These are phyloP conservation scores for Phaeosphaeriaceae sp. DNA, from an alignment of 2,329 filamentous ascomycete genomes.

Conservation along the genomic window DNA sequence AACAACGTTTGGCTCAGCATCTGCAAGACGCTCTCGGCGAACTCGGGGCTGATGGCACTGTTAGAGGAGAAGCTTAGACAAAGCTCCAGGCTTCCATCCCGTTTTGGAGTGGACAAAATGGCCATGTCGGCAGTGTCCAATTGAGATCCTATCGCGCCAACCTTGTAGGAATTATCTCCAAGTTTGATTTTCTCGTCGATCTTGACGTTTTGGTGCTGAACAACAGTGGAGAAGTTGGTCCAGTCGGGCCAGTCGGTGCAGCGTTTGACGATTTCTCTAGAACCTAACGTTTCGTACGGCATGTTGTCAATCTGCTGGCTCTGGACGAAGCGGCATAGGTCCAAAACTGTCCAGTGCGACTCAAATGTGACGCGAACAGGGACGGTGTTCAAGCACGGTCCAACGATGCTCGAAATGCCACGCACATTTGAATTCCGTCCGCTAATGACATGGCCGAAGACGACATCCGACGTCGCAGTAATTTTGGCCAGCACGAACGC, in stretches of 20 bases:
- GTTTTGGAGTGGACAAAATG: too few species aligned
- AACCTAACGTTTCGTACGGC: slow-evolving; percentile 44
- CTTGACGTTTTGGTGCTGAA: slow-evolving; percentile 43
- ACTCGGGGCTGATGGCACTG: too few species aligned
- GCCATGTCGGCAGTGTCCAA: slow-evolving; percentile 40
- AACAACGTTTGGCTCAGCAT: too few species aligned
- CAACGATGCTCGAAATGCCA: slow-evolving; percentile 48
- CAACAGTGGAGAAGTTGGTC: slow-evolving; percentile 45
- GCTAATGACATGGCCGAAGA: slow-evolving; percentile 52
- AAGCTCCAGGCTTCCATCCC: too few species aligned
- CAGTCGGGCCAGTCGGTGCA: slow-evolving; percentile 47
- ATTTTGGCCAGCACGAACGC: slow-evolving; percentile 48
- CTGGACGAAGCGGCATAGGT: slow-evolving; percentile 51
- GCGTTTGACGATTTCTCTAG: slow-evolving; percentile 42
- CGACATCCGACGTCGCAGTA: slow-evolving; percentile 46
- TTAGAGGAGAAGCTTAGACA: too few species aligned
- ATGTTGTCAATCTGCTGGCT: slow-evolving; percentile 52
- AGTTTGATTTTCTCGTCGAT: slow-evolving; percentile 57
- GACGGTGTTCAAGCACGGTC: slow-evolving; percentile 52
- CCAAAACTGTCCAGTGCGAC: slow-evolving; percentile 42
- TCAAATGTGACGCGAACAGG: slow-evolving; percentile 49
- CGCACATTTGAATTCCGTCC: slow-evolving; percentile 48
- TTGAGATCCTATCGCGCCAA: slow-evolving; percentile 37
- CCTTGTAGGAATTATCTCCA: slow-evolving; percentile 33
- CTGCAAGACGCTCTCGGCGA: too few species aligned